Percentiles rank a stretch among this genome's conserved stretches.
Conservation (phyloP, 2,329 filamentous ascomycete species). For the Claviceps pazoutovae region DNA sequence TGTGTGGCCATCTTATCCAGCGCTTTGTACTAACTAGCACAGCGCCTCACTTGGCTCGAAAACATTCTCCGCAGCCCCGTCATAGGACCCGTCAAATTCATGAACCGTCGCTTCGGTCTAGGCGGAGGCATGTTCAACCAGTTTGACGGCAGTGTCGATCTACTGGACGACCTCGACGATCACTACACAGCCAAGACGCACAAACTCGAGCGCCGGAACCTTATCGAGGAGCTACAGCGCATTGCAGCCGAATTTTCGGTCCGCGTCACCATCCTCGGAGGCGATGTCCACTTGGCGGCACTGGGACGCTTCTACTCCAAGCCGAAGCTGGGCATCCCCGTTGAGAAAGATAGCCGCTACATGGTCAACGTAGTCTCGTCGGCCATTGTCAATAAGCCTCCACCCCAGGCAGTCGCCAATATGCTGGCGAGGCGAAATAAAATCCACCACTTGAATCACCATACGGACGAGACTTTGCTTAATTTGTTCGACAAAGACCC, state of each 20-base stretch:
- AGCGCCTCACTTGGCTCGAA: conserved; percentile 89
- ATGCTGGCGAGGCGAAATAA: conserved; percentile 83
- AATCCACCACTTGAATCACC: conserved; percentile 50
- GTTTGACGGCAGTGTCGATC: conserved; percentile 86
- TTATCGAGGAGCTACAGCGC: conserved; percentile 70
- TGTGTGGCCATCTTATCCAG: conserved; percentile 12
- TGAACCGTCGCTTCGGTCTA: conserved; percentile 82
- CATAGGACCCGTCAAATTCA: conserved; percentile 75
- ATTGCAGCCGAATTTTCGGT: conserved; percentile 77
- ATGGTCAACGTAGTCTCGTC: conserved; percentile 93
- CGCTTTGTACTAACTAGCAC: conserved; percentile 6
- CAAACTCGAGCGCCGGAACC: conserved; percentile 68
- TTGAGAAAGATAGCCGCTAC: conserved; percentile 77
- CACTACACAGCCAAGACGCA: conserved; percentile 90
- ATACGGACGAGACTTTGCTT: conserved; percentile 87
- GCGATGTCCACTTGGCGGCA: conserved; percentile 85
- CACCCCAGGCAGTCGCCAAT: conserved; percentile 76
- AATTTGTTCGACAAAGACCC: conserved; percentile 87
- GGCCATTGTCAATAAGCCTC: conserved; percentile 90
- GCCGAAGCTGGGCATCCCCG: conserved; percentile 60
- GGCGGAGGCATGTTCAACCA: conserved; percentile 80
- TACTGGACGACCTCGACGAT: conserved; percentile 86
- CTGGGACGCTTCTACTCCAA: conserved; percentile 92
- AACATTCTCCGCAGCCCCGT: conserved; percentile 79
- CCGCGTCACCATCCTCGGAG: conserved; percentile 81